Percentiles rank a stretch among this genome's conserved stretches.
These are phyloP conservation scores for Biscogniauxia sp. DNA, from an alignment of 2,329 filamentous ascomycete genomes.

Conservation along the genomic window DNA sequence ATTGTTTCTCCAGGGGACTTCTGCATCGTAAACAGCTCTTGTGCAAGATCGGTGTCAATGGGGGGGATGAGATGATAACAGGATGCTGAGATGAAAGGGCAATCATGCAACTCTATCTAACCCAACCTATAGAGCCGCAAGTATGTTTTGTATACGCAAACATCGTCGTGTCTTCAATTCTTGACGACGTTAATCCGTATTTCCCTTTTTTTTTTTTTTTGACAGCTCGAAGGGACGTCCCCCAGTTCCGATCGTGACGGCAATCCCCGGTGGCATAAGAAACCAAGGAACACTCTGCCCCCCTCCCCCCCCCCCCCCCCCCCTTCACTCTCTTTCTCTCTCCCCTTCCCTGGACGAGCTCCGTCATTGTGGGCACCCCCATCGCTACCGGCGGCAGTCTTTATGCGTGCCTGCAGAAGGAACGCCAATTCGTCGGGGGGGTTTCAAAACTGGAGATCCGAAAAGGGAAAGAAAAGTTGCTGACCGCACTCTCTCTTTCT, in stretches of 20 bases:
- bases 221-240: not conserved
- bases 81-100: not conserved
- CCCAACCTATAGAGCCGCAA: not conserved
- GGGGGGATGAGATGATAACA: not conserved
- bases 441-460: not conserved
- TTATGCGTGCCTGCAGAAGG: not conserved
- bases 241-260: not conserved
- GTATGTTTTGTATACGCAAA: not conserved
- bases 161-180: not conserved
- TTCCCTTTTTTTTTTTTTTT: not conserved
- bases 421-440: not conserved
- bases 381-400: not conserved
- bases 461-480: not conserved
- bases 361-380: not conserved
- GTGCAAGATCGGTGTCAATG: not conserved
- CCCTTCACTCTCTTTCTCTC: too few relatives aligned
- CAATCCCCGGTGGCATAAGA: not conserved
- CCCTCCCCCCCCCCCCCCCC: too few relatives aligned
- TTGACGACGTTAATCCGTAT: too few relatives aligned
- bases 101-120: not conserved
- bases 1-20: not conserved
- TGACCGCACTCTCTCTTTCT: not conserved
- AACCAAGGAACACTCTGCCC: not conserved
- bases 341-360: not conserved
- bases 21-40: not conserved